Evolutionary conservation across 371 early-diverging fungal species (phyloP), one percentile per base, ranked within the genome.

Genomic region (Syncephalis plumigaleata): DNA sequence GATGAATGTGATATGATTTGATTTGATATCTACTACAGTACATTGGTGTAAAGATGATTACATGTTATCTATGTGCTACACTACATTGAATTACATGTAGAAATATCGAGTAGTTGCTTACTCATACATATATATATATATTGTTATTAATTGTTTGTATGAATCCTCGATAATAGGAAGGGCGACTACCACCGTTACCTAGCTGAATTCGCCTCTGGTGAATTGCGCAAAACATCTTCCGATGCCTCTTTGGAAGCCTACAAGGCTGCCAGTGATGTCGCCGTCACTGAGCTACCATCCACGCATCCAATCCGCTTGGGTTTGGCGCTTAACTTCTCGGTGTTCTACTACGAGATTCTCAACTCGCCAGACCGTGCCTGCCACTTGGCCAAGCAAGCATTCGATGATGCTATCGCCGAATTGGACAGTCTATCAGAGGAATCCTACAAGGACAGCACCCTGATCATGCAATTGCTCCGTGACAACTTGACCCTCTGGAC

Each of bases 401-500:
- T 98, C 64, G 98, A 98, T 70, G 96, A 97, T 56, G 99, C 99
- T 58, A 98, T 99, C 68, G 93, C 98, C 48, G 98, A 96, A 68
- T 74, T 99, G 59, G 99, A 99, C 75, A 87, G 86, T 59, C 76
- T 99, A 46, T 84, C 84, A 63, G 99, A 99, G 72, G 98, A 98
- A 65, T 88, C 89, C 53, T 99, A 99, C 91, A 98, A 98, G 82
- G 99, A 99, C 74, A 92, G 92, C 49, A 98, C 99, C 40, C 79
- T 99, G 55, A 99, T 99, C 75, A 98, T 99, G 99, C 99, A 99
- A 75, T 77, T 98, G 50, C 77, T 99, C 56, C 79, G 99, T 63
- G 99, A 99, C 68, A 99, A 99, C 81, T 71, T 99, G 60, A 98
- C 99, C 44, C 81, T 99, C 59, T 99, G 99, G 99, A 95, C 98